A percentile compares a stretch with the other conserved stretches of the same genome.
phyloP scores from a whole-genome alignment of 225 moss, liverwort and hornwort genomes.

The Antitrichia curtipendula region DNA sequence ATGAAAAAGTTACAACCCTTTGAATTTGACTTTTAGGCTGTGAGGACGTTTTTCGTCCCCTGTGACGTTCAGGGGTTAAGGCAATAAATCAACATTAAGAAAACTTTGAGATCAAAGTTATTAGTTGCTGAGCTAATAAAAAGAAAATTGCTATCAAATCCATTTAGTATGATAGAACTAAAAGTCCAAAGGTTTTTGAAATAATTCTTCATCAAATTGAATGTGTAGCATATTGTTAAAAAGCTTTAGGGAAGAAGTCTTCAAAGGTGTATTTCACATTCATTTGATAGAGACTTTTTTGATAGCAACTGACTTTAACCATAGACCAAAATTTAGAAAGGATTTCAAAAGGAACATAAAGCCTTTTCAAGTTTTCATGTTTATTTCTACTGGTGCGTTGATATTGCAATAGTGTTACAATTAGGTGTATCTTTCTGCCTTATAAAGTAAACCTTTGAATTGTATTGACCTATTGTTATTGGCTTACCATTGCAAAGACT shows the following conservation, averaged over 20 bases:
- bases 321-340: rapidly evolving
- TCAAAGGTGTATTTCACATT: too few species aligned
- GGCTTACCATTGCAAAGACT: not conserved
- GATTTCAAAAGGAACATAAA: not conserved
- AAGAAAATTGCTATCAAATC: not conserved
- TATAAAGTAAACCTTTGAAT: not conserved
- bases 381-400: not conserved
- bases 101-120: too few species aligned
- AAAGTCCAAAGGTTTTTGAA: not conserved
- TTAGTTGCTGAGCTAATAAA: not conserved
- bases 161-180: rapidly evolving
- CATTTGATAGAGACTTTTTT: not conserved
- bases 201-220: not conserved
- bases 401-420: too few species aligned
- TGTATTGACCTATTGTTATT: not conserved
- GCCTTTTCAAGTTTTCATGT: not conserved
- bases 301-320: too few species aligned
- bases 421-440: too few species aligned
- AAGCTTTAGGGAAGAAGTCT: rapidly evolving
- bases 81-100: not conserved
- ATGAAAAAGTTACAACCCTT: too few species aligned
- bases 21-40: too few species aligned
- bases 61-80: too few species aligned
- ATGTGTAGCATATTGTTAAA: not conserved
- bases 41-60: too few species aligned